Conservation (phyloP, 805 yeast species). For the Yueomyces sinensis region DNA sequence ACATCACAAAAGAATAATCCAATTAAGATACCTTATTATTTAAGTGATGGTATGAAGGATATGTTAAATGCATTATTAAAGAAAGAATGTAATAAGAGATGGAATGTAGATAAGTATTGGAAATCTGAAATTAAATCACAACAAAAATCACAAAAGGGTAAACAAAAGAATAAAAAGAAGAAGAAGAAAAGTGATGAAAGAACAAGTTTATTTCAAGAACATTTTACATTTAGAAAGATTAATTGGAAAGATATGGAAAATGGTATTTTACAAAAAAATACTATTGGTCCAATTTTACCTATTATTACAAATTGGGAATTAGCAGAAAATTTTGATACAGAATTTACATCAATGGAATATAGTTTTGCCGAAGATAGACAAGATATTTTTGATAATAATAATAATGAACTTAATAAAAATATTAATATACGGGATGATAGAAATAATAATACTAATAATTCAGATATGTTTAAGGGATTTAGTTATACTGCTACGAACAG, state of each 20-base stretch:
- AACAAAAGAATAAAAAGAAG: constrained; percentile 8
- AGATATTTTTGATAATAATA: constrained; percentile 1
- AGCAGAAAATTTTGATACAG: constrained; percentile 76
- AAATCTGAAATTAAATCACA: constrained; percentile 12
- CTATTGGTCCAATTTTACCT: constrained; percentile 72
- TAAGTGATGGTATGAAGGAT: constrained; percentile 72
- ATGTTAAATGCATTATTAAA: constrained; percentile 49
- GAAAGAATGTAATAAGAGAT: constrained; percentile 56
- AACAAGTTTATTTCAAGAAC: constrained; percentile 35
- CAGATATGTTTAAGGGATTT: constrained; percentile 24
- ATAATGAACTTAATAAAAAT: neutral
- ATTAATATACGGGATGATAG: constrained; percentile 2
- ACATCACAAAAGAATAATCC: constrained; percentile 40
- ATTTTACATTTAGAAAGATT: constrained; percentile 64
- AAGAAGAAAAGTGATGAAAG: constrained; percentile 15
- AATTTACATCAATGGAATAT: constrained; percentile 60
- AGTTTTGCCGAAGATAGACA: constrained; percentile 14
- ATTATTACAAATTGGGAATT: constrained; percentile 64
- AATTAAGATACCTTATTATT: constrained; percentile 62
- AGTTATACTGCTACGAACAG: constrained; percentile 26
- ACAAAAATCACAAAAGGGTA: constrained; percentile 2
- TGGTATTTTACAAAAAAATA: constrained; percentile 30
- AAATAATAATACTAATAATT: constrained; percentile 3
- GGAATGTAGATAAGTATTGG: constrained; percentile 45
- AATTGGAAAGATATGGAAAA: constrained; percentile 50